Percentiles rank a stretch among this genome's conserved stretches.
Conservation (phyloP, 1,284 basidiomycete species). For the Puccinia coronata region DNA sequence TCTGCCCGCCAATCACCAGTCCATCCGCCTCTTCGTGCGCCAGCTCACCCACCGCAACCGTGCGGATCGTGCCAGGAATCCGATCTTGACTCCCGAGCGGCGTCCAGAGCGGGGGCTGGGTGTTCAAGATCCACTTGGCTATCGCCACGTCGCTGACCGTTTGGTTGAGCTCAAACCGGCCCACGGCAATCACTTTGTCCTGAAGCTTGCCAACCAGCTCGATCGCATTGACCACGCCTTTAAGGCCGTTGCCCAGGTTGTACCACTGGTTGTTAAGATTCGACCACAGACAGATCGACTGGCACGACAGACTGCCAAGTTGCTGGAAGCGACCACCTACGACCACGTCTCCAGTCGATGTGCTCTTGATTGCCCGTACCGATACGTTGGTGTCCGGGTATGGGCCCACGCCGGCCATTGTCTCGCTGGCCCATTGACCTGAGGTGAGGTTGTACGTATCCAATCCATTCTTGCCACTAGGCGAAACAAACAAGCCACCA, state of each 20-base stretch:
- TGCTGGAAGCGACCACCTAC: constrained; percentile 82
- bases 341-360: constrained; percentile 62
- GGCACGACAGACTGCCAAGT: constrained; percentile 75
- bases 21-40: constrained; percentile 69
- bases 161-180: constrained; percentile 69
- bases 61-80: constrained; percentile 85
- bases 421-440: constrained; percentile 53
- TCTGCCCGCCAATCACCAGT: constrained; percentile 83
- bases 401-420: constrained; percentile 52
- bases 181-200: constrained; percentile 60
- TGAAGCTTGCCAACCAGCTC: constrained; percentile 75
- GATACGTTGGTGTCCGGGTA: constrained; percentile 41
- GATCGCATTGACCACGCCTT: constrained; percentile 76
- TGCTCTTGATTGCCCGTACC: constrained; percentile 31
- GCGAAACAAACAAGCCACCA: constrained; percentile 54
- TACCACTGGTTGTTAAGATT: constrained; percentile 73
- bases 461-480: constrained; percentile 56
- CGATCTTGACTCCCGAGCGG: constrained; percentile 67
- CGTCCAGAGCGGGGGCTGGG: constrained; percentile 66
- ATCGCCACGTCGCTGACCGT: constrained; percentile 67
- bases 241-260: constrained; percentile 74
- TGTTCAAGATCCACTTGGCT: constrained; percentile 70
- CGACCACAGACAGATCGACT: constrained; percentile 78
- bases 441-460: constrained; percentile 42
- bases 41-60: constrained; percentile 61